Conservation (phyloP, 1,284 basidiomycete species). For the Uromyces viciae-fabae region DNA sequence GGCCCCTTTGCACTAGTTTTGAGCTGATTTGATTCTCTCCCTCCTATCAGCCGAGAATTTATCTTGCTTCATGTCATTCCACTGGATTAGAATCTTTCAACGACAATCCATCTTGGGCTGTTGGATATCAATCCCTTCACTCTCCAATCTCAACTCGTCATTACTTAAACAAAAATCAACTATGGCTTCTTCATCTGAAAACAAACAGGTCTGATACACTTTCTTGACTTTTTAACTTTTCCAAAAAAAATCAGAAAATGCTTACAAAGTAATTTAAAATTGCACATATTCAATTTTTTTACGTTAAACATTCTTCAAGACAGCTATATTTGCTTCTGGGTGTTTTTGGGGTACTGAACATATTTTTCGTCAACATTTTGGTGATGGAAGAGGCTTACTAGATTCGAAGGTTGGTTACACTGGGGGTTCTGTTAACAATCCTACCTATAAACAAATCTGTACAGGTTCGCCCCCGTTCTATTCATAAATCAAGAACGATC, state of each 20-base stretch:
- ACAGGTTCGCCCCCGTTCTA: neutral
- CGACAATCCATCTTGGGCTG: neutral
- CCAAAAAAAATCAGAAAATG: neutral
- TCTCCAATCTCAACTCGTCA: neutral
- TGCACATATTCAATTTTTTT: too few species aligned
- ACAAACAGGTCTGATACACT: neutral
- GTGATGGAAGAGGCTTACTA: conserved; percentile 27
- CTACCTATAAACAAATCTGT: conserved; percentile 38
- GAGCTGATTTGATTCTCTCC: too few species aligned
- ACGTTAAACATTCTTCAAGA: neutral
- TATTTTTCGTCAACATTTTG: conserved; percentile 48
- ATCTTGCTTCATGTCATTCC: conserved; percentile 1
- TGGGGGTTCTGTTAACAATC: conserved; percentile 25
- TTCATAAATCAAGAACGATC: neutral
- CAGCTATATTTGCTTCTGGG: conserved; percentile 72
- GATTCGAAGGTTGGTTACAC: conserved; percentile 38
- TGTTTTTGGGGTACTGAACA: conserved; percentile 59
- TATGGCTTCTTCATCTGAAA: conserved; percentile 6
- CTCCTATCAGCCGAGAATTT: too few species aligned
- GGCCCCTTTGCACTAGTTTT: too few species aligned
- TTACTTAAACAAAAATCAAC: neutral
- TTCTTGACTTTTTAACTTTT: neutral
- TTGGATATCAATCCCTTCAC: neutral
- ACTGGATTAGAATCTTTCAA: neutral
- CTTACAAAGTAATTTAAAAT: neutral